Conservation (phyloP, 1,284 basidiomycete genomes). For the Tilletia caries region DNA sequence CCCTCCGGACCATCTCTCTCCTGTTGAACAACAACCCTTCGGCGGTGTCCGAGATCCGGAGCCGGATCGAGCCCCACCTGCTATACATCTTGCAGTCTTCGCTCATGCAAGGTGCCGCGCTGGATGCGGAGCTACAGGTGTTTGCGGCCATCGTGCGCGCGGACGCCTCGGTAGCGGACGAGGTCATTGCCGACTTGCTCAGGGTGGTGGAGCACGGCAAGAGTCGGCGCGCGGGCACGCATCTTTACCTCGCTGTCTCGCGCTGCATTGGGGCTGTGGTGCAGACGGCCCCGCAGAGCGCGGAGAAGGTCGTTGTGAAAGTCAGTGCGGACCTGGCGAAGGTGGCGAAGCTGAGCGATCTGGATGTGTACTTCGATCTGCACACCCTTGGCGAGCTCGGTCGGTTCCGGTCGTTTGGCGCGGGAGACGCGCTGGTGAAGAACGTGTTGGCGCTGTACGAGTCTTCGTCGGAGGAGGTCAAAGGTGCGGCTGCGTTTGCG, state of each 20-base stretch:
- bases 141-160: constrained; percentile 75
- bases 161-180: constrained; percentile 58
- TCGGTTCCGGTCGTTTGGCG: constrained; percentile 35
- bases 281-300: constrained; percentile 24
- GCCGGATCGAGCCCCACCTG: constrained; percentile 63
- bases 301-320: constrained; percentile 22
- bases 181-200: constrained; percentile 18
- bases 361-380: constrained; percentile 33
- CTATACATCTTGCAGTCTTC: constrained; percentile 73
- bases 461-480: constrained; percentile 39
- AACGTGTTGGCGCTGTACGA: constrained; percentile 34
- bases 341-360: constrained; percentile 1
- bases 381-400: constrained; percentile 42
- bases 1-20: constrained; percentile 30
- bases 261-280: constrained; percentile 42
- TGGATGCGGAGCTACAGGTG: constrained; percentile 78
- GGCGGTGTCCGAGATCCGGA: constrained; percentile 24
- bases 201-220: constrained; percentile 15
- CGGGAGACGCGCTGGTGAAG: constrained; percentile 19
- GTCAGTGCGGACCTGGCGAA: constrained; percentile 16
- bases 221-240: constrained; percentile 20
- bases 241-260: constrained; percentile 35
- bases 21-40: constrained; percentile 28
- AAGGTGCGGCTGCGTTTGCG: constrained; percentile 37
- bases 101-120: constrained; percentile 67